Conservation (phyloP, 805 yeast species). For the Wickerhamomyces subpelliculosus region DNA sequence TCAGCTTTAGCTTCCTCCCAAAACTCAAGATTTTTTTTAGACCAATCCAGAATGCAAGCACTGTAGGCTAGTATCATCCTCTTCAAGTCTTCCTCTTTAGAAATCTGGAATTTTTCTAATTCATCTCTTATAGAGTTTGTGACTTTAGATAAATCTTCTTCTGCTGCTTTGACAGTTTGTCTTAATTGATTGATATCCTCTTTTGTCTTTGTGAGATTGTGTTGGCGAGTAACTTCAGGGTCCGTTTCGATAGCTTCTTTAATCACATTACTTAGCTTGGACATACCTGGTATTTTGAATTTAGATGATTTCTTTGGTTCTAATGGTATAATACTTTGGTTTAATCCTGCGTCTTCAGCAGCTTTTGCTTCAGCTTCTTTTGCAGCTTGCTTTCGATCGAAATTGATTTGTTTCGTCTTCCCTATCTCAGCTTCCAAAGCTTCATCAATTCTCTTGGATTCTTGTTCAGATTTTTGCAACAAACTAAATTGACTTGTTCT, state of each 20-base stretch:
- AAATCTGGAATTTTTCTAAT: constrained; percentile 37
- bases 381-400: constrained; percentile 20
- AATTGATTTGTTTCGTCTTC: constrained; percentile 22
- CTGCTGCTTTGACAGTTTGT: constrained; percentile 45
- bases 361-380: constrained; percentile 5
- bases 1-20: constrained; percentile 53
- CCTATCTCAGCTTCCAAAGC: constrained; percentile 18
- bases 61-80: constrained; percentile 48
- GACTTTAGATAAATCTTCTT: constrained; percentile 42
- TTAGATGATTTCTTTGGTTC: constrained; percentile 24
- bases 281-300: constrained; percentile 48
- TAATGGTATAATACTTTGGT: constrained; percentile 7
- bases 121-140: constrained; percentile 37
- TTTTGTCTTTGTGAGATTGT: constrained; percentile 35
- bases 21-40: constrained; percentile 54
- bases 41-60: constrained; percentile 56
- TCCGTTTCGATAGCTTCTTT: constrained; percentile 63
- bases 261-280: constrained; percentile 41
- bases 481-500: constrained; percentile 27
- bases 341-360: neutral
- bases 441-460: constrained; percentile 34
- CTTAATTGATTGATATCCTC: constrained; percentile 41
- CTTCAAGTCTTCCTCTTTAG: constrained; percentile 44
- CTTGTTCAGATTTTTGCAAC: constrained; percentile 36
- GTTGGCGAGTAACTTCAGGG: constrained; percentile 57